Evolutionary conservation across 768 basidiomycete genomes (phyloP).

Genomic region (Austroboletus festivus): DNA sequence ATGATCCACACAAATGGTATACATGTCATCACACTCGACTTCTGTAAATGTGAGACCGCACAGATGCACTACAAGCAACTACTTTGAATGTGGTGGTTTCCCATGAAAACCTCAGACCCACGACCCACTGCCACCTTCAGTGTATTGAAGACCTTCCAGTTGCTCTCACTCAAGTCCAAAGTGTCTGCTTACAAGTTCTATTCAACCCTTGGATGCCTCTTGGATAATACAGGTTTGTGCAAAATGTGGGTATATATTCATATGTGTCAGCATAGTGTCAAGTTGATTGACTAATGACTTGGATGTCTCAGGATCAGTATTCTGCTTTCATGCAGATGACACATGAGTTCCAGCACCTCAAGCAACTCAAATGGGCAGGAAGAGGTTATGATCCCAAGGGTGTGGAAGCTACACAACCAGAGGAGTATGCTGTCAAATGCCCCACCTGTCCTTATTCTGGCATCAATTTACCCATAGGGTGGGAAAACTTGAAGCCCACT

Average conservation of each 20-base stretch:
- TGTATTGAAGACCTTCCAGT: background rate
- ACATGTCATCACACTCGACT: background rate
- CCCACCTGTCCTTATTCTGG: constrained; percentile 5
- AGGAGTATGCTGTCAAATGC: background rate
- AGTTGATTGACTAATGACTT: too few species aligned
- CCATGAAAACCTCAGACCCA: background rate
- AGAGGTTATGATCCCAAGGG: constrained; percentile 1
- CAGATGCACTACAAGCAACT: constrained; percentile 1
- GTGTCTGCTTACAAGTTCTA: background rate
- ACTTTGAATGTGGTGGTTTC: background rate
- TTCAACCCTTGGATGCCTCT: background rate
- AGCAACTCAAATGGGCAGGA: background rate
- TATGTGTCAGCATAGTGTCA: too few species aligned
- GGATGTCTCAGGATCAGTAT: background rate
- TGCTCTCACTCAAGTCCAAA: background rate
- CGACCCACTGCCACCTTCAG: background rate
- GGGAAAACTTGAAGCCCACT: too few species aligned
- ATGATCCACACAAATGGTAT: background rate
- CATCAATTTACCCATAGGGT: background rate
- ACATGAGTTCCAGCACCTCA: background rate
- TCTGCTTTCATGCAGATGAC: background rate
- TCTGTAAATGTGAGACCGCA: background rate
- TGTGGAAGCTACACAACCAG: background rate
- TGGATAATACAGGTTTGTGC: background rate
- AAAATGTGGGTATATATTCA: background rate